Base-by-base conservation (phyloP, 2,329 filamentous ascomycete genomes). In the Alternaria ventricosa region DNA sequence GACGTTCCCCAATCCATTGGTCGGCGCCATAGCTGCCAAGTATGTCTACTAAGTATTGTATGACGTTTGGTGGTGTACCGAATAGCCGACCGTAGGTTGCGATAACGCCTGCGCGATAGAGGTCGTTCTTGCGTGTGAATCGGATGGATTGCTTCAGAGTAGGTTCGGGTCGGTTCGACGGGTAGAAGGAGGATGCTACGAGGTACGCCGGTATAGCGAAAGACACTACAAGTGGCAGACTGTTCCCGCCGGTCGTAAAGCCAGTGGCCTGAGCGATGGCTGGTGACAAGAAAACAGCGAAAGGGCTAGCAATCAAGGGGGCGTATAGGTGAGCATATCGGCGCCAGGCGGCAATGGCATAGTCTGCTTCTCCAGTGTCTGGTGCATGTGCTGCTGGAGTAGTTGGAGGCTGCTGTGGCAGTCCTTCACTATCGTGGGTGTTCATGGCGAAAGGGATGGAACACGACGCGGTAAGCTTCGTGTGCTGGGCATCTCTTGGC, bases 321-420 rank as follows among this genome's bases (percentile, higher is more conserved):
- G 70, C 22, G 60, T 69, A 69, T 41, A 74, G 65, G 49, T 71
- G 67, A 10, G 58, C 63, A 50, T 65, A 66, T 57, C 15, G 27
- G 33, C 54, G 54, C 46, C 25, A 53, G 20, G 15, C 47, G 7
- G 45, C 46, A 10, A 57, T 36, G 12, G 23, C 18, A 15, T 28
- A 33, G 20, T 51, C 18, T 11, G 20, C 28, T 12, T 51, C 18
- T 36, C 27, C 18, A 13, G 8, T 25, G 12, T 30, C 7, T 6
- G 25, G 11, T 10, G 45, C 9, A 3, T 11, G 46, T 44, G 1
- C 3, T 53, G 9, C 11, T 22, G 27, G 6, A 12, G 15, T n/a
- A 25, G 36, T 28, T 20, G 25, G 18, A 20, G n/a, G 15, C n/a
- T 20, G 13, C 49, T 27, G 44, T 41, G 28, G n/a, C 27, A 13